phyloP scores from a whole-genome alignment of 805 yeast species.

The Saccharomycopsis capsularis region DNA sequence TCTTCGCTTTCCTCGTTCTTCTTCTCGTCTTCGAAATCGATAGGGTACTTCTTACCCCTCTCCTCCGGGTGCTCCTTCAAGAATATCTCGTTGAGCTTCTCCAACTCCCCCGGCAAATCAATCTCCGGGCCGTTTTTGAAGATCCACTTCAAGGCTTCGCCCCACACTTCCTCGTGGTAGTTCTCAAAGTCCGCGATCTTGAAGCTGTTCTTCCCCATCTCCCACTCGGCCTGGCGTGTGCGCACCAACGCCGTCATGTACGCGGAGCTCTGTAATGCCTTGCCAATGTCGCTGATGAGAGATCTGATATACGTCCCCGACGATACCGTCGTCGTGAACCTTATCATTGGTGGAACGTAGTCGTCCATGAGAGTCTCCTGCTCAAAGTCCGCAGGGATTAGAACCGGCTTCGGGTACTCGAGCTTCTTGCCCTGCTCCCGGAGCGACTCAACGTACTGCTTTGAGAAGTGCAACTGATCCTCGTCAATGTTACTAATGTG shows the following conservation, averaged over 20 bases:
- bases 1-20: not conserved
- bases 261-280: constrained; percentile 70
- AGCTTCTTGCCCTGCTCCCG: constrained; percentile 30
- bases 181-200: constrained; percentile 57
- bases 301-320: constrained; percentile 96
- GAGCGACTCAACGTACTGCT: constrained; percentile 42
- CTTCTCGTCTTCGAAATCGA: not conserved
- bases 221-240: constrained; percentile 78
- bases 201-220: constrained; percentile 59
- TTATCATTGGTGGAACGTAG: constrained; percentile 59
- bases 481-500: constrained; percentile 53
- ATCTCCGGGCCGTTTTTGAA: constrained; percentile 33
- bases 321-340: constrained; percentile 71
- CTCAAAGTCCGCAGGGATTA: constrained; percentile 29
- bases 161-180: constrained; percentile 62
- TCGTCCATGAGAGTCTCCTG: constrained; percentile 7
- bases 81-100: constrained; percentile 26
- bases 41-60: not conserved
- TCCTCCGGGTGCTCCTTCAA: constrained; percentile 10
- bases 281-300: constrained; percentile 80
- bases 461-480: constrained; percentile 53
- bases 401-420: constrained; percentile 1
- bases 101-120: constrained; percentile 35
- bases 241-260: constrained; percentile 84
- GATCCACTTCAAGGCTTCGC: constrained; percentile 52